A percentile compares a stretch with the other conserved stretches of the same genome.
Evolutionary conservation across 2,329 filamentous ascomycete species (phyloP).

Genomic region (Paraphoma sp.): DNA sequence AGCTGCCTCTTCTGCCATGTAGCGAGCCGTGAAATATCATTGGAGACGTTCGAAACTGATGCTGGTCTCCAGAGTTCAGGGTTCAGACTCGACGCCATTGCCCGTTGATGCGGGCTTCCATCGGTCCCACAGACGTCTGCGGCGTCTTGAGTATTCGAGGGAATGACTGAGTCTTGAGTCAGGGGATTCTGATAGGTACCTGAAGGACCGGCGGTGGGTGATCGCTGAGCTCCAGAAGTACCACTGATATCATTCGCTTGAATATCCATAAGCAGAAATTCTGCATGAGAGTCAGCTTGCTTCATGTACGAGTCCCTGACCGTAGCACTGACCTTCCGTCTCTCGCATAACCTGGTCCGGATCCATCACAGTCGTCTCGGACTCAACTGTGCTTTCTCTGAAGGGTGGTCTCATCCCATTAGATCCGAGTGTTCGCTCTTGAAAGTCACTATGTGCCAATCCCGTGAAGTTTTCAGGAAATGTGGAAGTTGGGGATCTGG

Average conservation of each 20-base stretch:
- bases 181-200: slow-evolving; percentile 12
- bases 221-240: neutral
- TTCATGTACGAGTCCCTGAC: neutral
- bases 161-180: slow-evolving; percentile 15
- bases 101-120: too few species aligned
- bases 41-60: neutral
- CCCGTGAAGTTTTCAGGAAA: neutral
- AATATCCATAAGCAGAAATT: neutral
- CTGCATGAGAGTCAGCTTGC: neutral
- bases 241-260: neutral
- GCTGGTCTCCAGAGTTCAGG: neutral
- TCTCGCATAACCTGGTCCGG: slow-evolving; percentile 3
- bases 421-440: slow-evolving; percentile 1
- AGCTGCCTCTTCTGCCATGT: slow-evolving; percentile 1
- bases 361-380: slow-evolving; percentile 12
- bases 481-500: slow-evolving; percentile 1
- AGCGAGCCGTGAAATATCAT: neutral
- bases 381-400: slow-evolving; percentile 10
- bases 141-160: slow-evolving; percentile 4
- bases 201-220: slow-evolving; percentile 12
- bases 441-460: neutral
- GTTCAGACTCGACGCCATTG: neutral
- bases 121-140: neutral
- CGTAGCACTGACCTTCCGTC: slow-evolving; percentile 5
- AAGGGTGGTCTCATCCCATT: slow-evolving; percentile 5